phyloP scores from a whole-genome alignment of 2,329 filamentous ascomycete genomes.

The Colletotrichum truncatum region DNA sequence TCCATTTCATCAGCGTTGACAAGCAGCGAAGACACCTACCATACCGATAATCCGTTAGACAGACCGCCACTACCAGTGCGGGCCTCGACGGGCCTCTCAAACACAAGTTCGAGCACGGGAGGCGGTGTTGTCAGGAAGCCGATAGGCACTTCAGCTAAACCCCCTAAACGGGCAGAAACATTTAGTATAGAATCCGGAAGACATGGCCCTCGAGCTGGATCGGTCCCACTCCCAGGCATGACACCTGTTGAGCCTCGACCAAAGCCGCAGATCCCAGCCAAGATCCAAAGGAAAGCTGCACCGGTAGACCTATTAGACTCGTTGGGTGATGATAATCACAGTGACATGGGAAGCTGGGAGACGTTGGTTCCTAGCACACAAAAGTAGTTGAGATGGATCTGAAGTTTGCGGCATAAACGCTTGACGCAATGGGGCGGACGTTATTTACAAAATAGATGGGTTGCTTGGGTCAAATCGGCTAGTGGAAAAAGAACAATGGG shows the following conservation, averaged over 20 bases:
- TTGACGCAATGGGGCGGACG: not conserved
- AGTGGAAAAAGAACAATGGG: not conserved
- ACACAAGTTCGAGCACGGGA: not conserved
- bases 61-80: slow-evolving; percentile 28
- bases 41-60: slow-evolving; percentile 33
- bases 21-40: slow-evolving; percentile 30
- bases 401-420: not conserved
- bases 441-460: not conserved
- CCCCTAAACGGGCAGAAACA: slow-evolving; percentile 10
- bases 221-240: slow-evolving; percentile 29
- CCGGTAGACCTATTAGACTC: slow-evolving; percentile 56
- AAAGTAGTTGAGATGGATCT: not conserved
- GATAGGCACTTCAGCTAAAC: slow-evolving; percentile 16
- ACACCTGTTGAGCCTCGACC: slow-evolving; percentile 11
- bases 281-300: slow-evolving; percentile 34
- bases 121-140: slow-evolving; percentile 13
- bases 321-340: slow-evolving; percentile 53
- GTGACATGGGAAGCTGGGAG: slow-evolving; percentile 63
- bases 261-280: slow-evolving; percentile 23
- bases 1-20: slow-evolving; percentile 34
- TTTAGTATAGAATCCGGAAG: slow-evolving; percentile 10
- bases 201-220: slow-evolving; percentile 20
- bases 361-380: slow-evolving; percentile 57
- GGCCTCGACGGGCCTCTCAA: slow-evolving; percentile 25
- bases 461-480: not conserved